Evolutionary conservation across 495 filamentous ascomycete genomes (phyloP), one percentile per base, ranked within the genome.

Genomic region (Trypethelium eluteriae): DNA sequence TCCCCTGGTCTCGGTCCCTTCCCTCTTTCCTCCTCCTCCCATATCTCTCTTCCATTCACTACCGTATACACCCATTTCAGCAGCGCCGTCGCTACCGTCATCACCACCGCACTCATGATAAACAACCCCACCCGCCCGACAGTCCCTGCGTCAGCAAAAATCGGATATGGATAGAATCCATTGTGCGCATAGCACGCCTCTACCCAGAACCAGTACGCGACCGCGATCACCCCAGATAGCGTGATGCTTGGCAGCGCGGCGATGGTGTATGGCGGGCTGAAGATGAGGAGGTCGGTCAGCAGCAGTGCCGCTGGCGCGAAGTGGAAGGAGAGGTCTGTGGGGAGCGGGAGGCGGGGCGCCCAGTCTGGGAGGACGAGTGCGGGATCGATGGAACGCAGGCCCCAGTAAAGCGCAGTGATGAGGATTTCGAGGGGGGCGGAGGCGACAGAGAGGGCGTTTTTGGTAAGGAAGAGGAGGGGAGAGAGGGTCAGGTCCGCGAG

Each of bases 151-250:
- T 84, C 74, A 2, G 81, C 85, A 67, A 96, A 89, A 16, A 96
- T 82, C 2, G 92, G 92, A 79, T 96, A 96, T 2, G 92, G 92
- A 70, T 96, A 96, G 85, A 85, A 92, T 73, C 90, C 89, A 70
- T 96, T 96, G 63, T 83, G 77, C 18, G 77, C 70, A 70, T 86
- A 91, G 78, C 91, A 95, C 35, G 82, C 81, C 74, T 96, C 91
- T 6, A 96, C 83, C 92, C 92, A 96, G 66, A 87, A 83, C 90
- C 90, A 96, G 76, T 96, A 96, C 14, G 79, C 76, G 64, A 91
- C 84, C 2, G 90, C 90, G 66, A 95, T 78, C 18, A 72, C 70
- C 39, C 80, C 79, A 64, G 87, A 91, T 50, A 92, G 68, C 0
- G 80, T 79, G 53, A 92, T 77, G 0, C 88, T 83, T 2, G 85